Evolutionary conservation across 805 yeast genomes (phyloP).

Genomic region (Debaryomyces maramus): DNA sequence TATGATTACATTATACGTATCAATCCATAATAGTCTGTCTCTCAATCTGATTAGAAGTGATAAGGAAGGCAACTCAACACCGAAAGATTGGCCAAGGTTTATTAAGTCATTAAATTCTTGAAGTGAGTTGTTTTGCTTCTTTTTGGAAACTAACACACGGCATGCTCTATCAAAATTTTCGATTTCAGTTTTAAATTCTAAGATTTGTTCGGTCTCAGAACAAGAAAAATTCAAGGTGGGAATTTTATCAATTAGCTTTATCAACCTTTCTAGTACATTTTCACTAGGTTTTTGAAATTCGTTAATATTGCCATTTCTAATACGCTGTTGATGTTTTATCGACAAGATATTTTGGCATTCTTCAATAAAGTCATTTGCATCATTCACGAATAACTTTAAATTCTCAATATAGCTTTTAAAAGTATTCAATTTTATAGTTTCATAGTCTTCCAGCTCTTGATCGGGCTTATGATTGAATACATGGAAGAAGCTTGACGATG

Average conservation of each 20-base stretch:
- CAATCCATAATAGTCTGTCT: conserved; percentile 35
- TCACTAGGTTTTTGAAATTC: conserved; percentile 15
- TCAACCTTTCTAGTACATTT: conserved; percentile 18
- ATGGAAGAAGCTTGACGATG: conserved; percentile 22
- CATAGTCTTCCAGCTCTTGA: conserved; percentile 9
- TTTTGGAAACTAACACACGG: conserved; percentile 34
- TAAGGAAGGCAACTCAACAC: conserved; percentile 52
- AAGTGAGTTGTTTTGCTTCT: conserved; percentile 26
- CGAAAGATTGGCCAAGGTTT: conserved; percentile 59
- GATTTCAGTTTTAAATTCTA: conserved; percentile 54
- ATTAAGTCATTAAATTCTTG: conserved; percentile 55
- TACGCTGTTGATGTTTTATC: conserved; percentile 52
- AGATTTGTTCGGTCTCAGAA: conserved; percentile 60
- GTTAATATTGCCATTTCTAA: conserved; percentile 26
- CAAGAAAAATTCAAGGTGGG: conserved; percentile 51
- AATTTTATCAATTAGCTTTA: conserved; percentile 44
- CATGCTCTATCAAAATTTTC: conserved; percentile 51
- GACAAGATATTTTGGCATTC: conserved; percentile 55
- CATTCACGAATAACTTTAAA: conserved; percentile 43
- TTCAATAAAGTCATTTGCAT: conserved; percentile 53
- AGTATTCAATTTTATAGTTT: conserved; percentile 14
- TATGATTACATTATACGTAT: conserved; percentile 29
- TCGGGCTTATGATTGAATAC: conserved; percentile 8
- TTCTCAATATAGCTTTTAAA: conserved; percentile 25
- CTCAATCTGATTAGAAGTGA: conserved; percentile 36